A percentile compares a stretch with the other conserved stretches of the same genome.
Evolutionary conservation across 2,329 filamentous ascomycete species (phyloP).

Genomic region (Pseudogymnoascus sp.): DNA sequence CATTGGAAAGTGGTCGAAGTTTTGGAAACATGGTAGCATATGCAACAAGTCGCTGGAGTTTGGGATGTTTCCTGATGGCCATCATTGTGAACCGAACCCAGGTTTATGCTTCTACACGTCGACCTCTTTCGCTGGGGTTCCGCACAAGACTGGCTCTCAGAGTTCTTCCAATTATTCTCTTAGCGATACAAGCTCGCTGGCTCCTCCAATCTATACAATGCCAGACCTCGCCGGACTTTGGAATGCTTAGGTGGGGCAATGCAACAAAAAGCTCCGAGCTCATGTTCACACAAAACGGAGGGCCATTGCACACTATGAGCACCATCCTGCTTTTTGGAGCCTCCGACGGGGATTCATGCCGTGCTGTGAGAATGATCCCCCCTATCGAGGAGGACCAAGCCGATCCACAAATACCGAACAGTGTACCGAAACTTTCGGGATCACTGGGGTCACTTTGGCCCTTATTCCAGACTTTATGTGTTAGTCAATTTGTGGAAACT

Average conservation of each 20-base stretch:
- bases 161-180: constrained; percentile 59
- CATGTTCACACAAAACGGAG: constrained; percentile 61
- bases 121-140: constrained; percentile 69
- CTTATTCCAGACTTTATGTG: constrained; percentile 58
- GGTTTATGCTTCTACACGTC: constrained; percentile 83
- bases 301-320: constrained; percentile 63
- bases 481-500: constrained; percentile 83
- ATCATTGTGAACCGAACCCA: constrained; percentile 84
- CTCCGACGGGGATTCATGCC: constrained; percentile 65
- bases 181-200: constrained; percentile 57
- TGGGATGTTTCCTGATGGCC: constrained; percentile 78
- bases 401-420: constrained; percentile 21
- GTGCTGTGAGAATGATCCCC: constrained; percentile 64
- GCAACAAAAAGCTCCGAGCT: constrained; percentile 55
- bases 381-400: constrained; percentile 36
- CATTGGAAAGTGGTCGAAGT: constrained; percentile 54
- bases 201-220: constrained; percentile 83
- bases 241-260: constrained; percentile 60
- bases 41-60: constrained; percentile 82
- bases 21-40: constrained; percentile 85
- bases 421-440: constrained; percentile 36
- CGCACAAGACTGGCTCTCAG: constrained; percentile 62
- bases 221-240: constrained; percentile 72
- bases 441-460: constrained; percentile 73
- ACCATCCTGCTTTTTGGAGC: constrained; percentile 66